A percentile compares a stretch with the other conserved stretches of the same genome.
phyloP scores from a whole-genome alignment of 495 filamentous ascomycete genomes.

The Evansstolkia leycettana region DNA sequence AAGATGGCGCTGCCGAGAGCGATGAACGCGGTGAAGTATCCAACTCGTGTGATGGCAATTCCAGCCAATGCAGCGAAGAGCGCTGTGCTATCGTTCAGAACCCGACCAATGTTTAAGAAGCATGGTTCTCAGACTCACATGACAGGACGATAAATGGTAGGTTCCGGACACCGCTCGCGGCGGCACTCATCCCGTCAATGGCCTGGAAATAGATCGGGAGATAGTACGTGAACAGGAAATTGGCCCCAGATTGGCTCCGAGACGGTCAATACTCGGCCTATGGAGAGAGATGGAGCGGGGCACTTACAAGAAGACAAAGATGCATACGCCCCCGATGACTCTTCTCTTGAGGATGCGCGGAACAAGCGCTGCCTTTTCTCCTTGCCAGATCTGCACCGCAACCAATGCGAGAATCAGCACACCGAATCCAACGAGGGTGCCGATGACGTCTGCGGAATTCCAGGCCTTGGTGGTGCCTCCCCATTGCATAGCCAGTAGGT shows the following conservation, averaged over 20 bases:
- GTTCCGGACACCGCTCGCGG: slow-evolving; percentile 36
- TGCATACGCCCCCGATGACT: slow-evolving; percentile 14
- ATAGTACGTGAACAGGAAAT: slow-evolving; percentile 42
- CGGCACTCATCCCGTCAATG: slow-evolving; percentile 31
- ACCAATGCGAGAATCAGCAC: slow-evolving; percentile 15
- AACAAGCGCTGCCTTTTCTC: slow-evolving; percentile 29
- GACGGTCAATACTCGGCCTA: too few relatives aligned
- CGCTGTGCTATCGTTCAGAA: too few relatives aligned
- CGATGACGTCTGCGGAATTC: slow-evolving; percentile 31
- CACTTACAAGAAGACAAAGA: slow-evolving; percentile 34
- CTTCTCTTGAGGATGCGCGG: too few relatives aligned
- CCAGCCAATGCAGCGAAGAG: too few relatives aligned
- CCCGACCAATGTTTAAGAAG: too few relatives aligned
- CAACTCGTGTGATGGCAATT: too few relatives aligned
- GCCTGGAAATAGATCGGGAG: slow-evolving; percentile 54
- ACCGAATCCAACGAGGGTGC: slow-evolving; percentile 27
- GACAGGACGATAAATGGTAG: too few relatives aligned
- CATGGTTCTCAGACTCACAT: too few relatives aligned
- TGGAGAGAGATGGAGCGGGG: too few relatives aligned
- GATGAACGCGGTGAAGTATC: too few relatives aligned
- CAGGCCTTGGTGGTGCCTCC: slow-evolving; percentile 45
- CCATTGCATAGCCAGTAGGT: slow-evolving; percentile 54
- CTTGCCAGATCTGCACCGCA: slow-evolving; percentile 15
- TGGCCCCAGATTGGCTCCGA: too few relatives aligned
- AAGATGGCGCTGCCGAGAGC: slow-evolving; percentile 19